Percentiles rank a stretch among this genome's conserved stretches.
phyloP scores from a whole-genome alignment of 139 green algal genomes.

The Diplosphaera chodatii region DNA sequence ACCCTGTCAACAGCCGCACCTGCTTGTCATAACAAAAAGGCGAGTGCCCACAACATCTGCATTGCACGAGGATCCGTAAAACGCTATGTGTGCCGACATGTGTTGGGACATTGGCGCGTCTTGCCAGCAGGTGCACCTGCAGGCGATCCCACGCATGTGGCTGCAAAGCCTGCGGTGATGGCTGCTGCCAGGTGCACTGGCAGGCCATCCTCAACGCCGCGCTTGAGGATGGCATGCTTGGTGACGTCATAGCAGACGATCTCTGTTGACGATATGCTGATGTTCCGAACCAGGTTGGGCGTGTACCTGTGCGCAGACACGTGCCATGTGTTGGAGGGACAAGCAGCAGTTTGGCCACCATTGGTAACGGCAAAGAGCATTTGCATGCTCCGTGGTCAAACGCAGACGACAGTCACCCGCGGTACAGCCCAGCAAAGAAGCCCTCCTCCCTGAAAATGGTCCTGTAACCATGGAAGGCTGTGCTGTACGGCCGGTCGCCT shows the following conservation, averaged over 20 bases:
- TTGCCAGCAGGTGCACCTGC: no score
- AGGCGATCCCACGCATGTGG: slow-evolving; percentile 29
- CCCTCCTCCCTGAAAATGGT: neutral
- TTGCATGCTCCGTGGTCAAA: no score
- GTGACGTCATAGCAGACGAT: slow-evolving; percentile 30
- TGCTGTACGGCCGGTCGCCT: neutral
- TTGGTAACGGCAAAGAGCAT: no score
- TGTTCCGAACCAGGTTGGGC: slow-evolving; percentile 32
- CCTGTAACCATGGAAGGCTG: neutral
- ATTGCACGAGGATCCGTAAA: no score
- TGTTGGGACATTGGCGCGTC: no score
- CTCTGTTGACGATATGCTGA: slow-evolving; percentile 32
- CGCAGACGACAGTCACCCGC: no score
- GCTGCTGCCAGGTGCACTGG: slow-evolving; percentile 19
- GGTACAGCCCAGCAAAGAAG: neutral
- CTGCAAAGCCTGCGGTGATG: slow-evolving; percentile 25
- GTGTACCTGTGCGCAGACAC: slow-evolving; percentile 6
- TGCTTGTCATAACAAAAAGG: slow-evolving; percentile 14
- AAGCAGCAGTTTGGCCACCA: no score
- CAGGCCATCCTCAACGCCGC: slow-evolving; percentile 11
- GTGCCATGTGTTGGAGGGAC: no score
- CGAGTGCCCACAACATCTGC: slow-evolving; percentile 32
- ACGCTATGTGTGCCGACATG: no score
- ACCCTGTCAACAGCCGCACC: no score
- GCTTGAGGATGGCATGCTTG: slow-evolving; percentile 11